Conservation (phyloP, 2,329 filamentous ascomycete species). For the Diplodia intermedia region DNA sequence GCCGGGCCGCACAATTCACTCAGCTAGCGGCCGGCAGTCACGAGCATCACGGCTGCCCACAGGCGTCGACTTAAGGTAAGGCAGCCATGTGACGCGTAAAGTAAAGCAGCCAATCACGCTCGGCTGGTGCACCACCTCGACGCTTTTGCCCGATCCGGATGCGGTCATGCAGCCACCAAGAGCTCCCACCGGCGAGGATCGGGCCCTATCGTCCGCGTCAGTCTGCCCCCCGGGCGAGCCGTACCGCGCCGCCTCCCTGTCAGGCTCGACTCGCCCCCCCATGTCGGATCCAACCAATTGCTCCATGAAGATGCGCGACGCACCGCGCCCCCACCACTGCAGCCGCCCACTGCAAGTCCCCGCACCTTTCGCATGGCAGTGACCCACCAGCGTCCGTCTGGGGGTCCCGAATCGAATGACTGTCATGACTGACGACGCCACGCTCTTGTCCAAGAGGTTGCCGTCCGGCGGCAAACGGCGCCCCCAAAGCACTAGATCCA, state of each 20-base stretch:
- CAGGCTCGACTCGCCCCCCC: constrained; percentile 10
- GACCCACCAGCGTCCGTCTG: background rate
- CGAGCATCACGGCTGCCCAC: constrained; percentile 5
- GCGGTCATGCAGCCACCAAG: constrained; percentile 13
- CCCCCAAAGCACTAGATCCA: background rate
- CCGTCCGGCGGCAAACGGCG: background rate
- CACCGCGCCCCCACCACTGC: constrained; percentile 14
- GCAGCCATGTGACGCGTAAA: constrained; percentile 12
- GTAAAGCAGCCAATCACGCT: constrained; percentile 17
- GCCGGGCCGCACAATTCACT: constrained; percentile 19
- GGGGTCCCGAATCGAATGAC: constrained; percentile 22
- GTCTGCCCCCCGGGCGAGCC: constrained; percentile 17
- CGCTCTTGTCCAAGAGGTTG: background rate
- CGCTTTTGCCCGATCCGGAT: background rate
- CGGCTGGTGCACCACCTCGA: background rate
- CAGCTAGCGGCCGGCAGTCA: constrained; percentile 7
- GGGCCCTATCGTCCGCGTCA: constrained; percentile 16
- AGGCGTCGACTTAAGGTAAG: constrained; percentile 17
- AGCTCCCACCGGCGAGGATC: constrained; percentile 1
- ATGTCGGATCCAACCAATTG: constrained; percentile 10
- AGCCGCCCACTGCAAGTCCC: constrained; percentile 11
- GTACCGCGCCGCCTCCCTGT: constrained; percentile 22
- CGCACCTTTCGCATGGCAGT: constrained; percentile 10
- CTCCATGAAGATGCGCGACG: constrained; percentile 11
- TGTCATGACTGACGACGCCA: constrained; percentile 3